Evolutionary conservation across 352 stramenopile species (phyloP), one percentile per base, ranked within the genome.

Genomic region (Thraustochytrium sp.): DNA sequence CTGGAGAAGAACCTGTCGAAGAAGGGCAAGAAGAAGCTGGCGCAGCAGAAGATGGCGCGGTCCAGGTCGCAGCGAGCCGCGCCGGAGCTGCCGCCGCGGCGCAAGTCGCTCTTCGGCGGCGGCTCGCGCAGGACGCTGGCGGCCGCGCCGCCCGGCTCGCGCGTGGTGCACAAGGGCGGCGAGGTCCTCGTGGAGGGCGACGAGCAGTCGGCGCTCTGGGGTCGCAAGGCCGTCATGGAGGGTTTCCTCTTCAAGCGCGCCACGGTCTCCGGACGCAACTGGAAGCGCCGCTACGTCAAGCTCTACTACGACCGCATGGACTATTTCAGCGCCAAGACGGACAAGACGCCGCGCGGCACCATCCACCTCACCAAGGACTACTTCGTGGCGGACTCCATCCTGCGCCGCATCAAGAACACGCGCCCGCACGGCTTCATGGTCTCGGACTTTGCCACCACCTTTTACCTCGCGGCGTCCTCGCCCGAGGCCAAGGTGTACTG

Each of bases 401-500:
- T 80, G 44, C 42, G 46, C 4, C 68, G 68, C 29, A 68, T 80
- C 51, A 61, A 64, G 37, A 80, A 80, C 68, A 80, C 42, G 29
- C 68, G 68, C 13, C 31, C 31, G 21, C 31, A 84, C 34, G 75
- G 55, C 37, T 84, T 84, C 34, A 76, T 84, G 61, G 36, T 84
- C 16, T 84, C 75, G 4, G 61, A 84, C 36, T 75, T 84, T 54
- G 31, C 55, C 13, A 54, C 53, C 5, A 84, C 55, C 18, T 48
- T 76, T 51, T 84, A 84, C 51, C 51, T 84, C 26, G 75, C 75
- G 29, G 75, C 75, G 5, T 49, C 53, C 8, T 54, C 55, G 21
- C 55, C 40, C 9, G 75, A 84, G 61, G 61, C 53, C 23, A 84
- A 84, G 38, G 34, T 46, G 75, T 84, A 84, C 38, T 84, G 75